Percentiles rank a stretch among this genome's conserved stretches.
These are phyloP conservation scores for Trichoderma brevicompactum DNA, from an alignment of 2,329 filamentous ascomycete genomes.

Conservation along the genomic window DNA sequence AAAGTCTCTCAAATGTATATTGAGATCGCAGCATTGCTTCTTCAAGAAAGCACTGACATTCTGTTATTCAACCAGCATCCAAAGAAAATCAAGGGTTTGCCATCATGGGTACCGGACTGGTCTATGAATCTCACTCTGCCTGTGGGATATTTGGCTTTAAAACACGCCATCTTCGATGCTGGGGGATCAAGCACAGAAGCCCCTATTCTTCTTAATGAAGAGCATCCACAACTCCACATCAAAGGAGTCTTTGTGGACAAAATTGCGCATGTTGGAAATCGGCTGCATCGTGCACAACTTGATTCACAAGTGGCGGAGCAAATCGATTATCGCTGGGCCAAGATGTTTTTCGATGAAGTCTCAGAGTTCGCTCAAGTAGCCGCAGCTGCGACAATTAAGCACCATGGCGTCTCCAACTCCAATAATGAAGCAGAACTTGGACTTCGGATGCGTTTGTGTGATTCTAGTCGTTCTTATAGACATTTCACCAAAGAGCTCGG, in stretches of 20 bases:
- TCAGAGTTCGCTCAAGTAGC: constrained; percentile 32
- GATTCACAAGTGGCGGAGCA: constrained; percentile 1
- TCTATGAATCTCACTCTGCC: constrained; percentile 38
- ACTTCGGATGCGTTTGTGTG: constrained; percentile 32
- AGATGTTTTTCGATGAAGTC: constrained; percentile 37
- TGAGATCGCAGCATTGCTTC: constrained; percentile 34
- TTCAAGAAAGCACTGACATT: constrained; percentile 36
- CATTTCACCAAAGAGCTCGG: constrained; percentile 25
- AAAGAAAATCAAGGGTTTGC: constrained; percentile 33
- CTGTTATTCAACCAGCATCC: constrained; percentile 40
- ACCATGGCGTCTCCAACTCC: background rate
- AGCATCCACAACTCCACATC: constrained; percentile 29
- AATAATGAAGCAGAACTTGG: constrained; percentile 3
- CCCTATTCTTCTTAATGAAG: constrained; percentile 20
- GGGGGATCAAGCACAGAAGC: constrained; percentile 29
- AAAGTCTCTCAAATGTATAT: constrained; percentile 30
- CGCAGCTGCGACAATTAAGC: background rate
- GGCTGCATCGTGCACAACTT: constrained; percentile 22
- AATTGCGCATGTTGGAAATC: constrained; percentile 33
- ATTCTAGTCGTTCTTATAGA: constrained; percentile 31
- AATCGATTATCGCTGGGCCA: constrained; percentile 35
- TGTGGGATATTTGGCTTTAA: constrained; percentile 34
- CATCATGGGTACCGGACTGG: constrained; percentile 45
- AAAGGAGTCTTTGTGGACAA: constrained; percentile 35
- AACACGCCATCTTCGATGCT: constrained; percentile 34